Percentiles rank a stretch among this genome's conserved stretches.
Conservation (phyloP, 2,329 filamentous ascomycete genomes). For the Botrytis sinoallii region DNA sequence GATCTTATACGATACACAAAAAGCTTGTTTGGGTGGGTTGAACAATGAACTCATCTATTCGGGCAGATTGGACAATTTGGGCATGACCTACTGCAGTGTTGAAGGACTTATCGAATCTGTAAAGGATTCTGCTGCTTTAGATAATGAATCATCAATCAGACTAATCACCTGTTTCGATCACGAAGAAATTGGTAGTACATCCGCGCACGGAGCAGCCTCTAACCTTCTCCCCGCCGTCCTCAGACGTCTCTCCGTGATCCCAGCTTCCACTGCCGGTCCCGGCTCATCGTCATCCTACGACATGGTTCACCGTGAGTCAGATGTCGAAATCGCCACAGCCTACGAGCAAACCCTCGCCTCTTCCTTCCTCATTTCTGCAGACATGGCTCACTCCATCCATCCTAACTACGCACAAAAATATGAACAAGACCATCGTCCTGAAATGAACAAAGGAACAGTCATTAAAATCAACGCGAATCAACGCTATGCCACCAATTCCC, state of each 20-base stretch:
- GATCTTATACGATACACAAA: conserved; percentile 94
- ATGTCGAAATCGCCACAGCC: conserved; percentile 68
- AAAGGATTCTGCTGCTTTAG: conserved; percentile 58
- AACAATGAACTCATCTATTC: conserved; percentile 96
- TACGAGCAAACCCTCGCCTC: conserved; percentile 90
- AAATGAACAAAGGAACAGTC: conserved; percentile 94
- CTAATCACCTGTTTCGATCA: conserved; percentile 96
- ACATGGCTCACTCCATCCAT: conserved; percentile 96
- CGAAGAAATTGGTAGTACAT: conserved; percentile 91
- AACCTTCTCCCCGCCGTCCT: conserved; percentile 87
- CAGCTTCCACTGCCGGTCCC: conserved; percentile 44
- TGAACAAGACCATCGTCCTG: conserved; percentile 83
- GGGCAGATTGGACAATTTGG: conserved; percentile 89
- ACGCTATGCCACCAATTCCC: conserved; percentile 93
- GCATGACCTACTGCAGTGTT: conserved; percentile 93
- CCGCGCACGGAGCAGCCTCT: conserved; percentile 89
- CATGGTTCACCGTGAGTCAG: conserved; percentile 47
- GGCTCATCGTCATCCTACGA: conserved; percentile 64
- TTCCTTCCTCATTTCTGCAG: conserved; percentile 91
- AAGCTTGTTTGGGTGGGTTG: conserved; percentile 82
- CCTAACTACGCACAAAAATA: conserved; percentile 94
- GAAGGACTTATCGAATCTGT: conserved; percentile 82
- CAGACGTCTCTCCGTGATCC: conserved; percentile 78
- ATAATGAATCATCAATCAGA: conserved; percentile 77
- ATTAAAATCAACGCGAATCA: conserved; percentile 99